These are phyloP conservation scores for Selaginella tamariscina DNA, from an alignment of 75 land plant genomes.

Conservation along the genomic window DNA sequence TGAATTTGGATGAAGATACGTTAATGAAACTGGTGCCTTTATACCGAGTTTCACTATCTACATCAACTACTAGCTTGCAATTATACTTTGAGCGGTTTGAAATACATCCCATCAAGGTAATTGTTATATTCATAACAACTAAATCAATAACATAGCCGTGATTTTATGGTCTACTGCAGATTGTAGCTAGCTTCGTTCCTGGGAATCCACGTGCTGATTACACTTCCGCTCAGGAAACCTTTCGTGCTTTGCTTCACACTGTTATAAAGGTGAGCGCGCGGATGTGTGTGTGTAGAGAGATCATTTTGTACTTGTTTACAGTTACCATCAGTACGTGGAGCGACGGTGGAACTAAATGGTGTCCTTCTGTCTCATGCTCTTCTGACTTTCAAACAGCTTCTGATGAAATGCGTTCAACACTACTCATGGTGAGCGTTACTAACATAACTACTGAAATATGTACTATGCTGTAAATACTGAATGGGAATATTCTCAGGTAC, in stretches of 20 bases:
- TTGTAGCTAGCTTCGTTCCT: slow-evolving; percentile 66
- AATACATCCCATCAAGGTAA: slow-evolving; percentile 84
- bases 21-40: slow-evolving; percentile 76
- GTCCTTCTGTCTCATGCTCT: slow-evolving; percentile 79
- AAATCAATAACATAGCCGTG: neutral
- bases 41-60: slow-evolving; percentile 64
- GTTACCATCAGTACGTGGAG: slow-evolving; percentile 57
- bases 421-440: slow-evolving; percentile 64
- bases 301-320: slow-evolving; percentile 21
- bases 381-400: slow-evolving; percentile 57
- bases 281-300: no score
- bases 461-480: neutral
- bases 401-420: slow-evolving; percentile 79
- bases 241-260: slow-evolving; percentile 67
- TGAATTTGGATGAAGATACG: slow-evolving; percentile 87
- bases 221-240: slow-evolving; percentile 63
- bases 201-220: slow-evolving; percentile 56
- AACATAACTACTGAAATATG: no score
- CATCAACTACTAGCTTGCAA: slow-evolving; percentile 40
- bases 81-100: slow-evolving; percentile 84
- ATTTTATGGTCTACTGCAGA: slow-evolving; percentile 28
- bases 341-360: slow-evolving; percentile 76
- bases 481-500: slow-evolving; percentile 44
- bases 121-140: neutral
- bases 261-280: slow-evolving; percentile 56